These are phyloP conservation scores for Trichoderma parareesei DNA, from an alignment of 495 filamentous ascomycete species.

Conservation along the genomic window DNA sequence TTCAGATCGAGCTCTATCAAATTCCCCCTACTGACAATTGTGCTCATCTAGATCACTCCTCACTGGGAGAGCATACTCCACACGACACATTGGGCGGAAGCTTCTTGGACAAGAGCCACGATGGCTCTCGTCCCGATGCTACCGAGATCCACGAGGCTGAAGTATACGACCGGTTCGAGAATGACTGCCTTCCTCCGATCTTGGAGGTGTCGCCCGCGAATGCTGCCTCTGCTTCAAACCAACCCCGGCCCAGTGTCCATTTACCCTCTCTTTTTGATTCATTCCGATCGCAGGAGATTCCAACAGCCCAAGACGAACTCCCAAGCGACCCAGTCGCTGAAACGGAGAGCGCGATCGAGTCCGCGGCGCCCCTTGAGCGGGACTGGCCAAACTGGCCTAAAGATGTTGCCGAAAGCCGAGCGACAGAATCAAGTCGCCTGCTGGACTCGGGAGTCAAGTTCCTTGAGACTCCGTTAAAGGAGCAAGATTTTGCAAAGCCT, in stretches of 20 bases:
- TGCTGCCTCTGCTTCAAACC: not conserved
- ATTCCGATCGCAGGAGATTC: constrained; percentile 2
- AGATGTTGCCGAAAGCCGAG: not conserved
- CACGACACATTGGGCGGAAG: not conserved
- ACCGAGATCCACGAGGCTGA: not conserved
- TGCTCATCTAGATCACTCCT: not conserved
- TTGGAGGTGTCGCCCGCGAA: not conserved
- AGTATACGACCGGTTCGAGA: not conserved
- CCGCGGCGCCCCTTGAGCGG: not conserved
- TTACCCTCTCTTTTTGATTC: not conserved
- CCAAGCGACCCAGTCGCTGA: not conserved
- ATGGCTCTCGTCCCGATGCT: not conserved
- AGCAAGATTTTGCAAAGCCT: constrained; percentile 13
- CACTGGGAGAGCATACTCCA: not conserved
- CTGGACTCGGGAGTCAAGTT: constrained; percentile 19
- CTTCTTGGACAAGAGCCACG: not conserved
- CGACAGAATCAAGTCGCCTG: not conserved
- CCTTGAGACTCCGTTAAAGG: constrained; percentile 20
- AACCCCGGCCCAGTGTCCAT: not conserved
- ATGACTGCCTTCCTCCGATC: not conserved
- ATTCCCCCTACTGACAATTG: not conserved
- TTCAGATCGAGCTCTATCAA: not conserved
- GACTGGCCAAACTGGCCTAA: not conserved
- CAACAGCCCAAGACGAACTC: not conserved
- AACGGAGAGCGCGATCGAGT: not conserved